phyloP scores from a whole-genome alignment of 495 filamentous ascomycete species.

The Daldinia loculata region DNA sequence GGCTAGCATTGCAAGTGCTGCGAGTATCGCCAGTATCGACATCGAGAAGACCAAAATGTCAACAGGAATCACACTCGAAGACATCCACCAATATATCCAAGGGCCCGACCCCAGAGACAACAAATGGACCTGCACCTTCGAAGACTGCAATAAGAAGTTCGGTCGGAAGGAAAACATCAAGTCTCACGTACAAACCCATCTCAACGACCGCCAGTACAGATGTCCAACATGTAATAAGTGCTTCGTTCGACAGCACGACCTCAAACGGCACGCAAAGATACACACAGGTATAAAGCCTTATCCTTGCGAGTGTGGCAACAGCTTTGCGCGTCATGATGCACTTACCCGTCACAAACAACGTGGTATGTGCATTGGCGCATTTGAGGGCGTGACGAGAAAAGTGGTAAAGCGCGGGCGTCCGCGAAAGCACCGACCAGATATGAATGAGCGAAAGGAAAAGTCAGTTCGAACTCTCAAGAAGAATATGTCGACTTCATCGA shows the following conservation, averaged over 20 bases:
- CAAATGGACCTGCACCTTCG: conserved; percentile 87
- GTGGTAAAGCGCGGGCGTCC: conserved; percentile 60
- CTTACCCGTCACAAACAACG: conserved; percentile 92
- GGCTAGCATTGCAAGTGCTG: conserved; percentile 58
- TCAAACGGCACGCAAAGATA: conserved; percentile 96
- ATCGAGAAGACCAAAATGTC: conserved; percentile 63
- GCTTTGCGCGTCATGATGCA: conserved; percentile 92
- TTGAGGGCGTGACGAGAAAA: conserved; percentile 79
- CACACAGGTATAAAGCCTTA: conserved; percentile 94
- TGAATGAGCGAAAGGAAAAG: conserved; percentile 74
- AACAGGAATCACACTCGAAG: conserved; percentile 85
- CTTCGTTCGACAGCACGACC: conserved; percentile 95
- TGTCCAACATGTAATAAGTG: conserved; percentile 90
- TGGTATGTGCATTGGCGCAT: conserved; percentile 92
- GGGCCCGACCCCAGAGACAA: conserved; percentile 77
- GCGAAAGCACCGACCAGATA: conserved; percentile 56
- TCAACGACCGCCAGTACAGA: conserved; percentile 91
- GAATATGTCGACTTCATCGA: conserved; percentile 58
- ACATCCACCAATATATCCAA: conserved; percentile 84
- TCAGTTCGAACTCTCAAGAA: conserved; percentile 62
- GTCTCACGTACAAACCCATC: conserved; percentile 95
- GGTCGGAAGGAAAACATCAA: conserved; percentile 97
- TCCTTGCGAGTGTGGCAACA: conserved; percentile 87
- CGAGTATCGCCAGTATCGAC: conserved; percentile 65
- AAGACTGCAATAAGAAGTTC: conserved; percentile 83